Evolutionary conservation across 1,284 basidiomycete genomes (phyloP).

Genomic region (Puccinia triticina): DNA sequence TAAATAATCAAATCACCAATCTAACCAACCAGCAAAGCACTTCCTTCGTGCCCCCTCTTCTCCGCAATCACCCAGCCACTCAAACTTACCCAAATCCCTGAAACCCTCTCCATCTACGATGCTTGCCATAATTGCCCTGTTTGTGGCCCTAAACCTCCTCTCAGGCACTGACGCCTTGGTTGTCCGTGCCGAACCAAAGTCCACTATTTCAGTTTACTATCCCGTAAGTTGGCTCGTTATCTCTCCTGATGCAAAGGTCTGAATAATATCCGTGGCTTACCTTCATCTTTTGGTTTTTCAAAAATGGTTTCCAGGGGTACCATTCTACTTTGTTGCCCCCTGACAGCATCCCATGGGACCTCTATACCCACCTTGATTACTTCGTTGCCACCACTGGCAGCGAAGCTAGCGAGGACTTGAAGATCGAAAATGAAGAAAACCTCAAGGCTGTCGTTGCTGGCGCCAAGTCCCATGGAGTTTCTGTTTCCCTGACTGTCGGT

Average conservation of each 20-base stretch:
- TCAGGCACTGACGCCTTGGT: neutral
- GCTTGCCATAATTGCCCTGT: neutral
- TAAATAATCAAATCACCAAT: neutral
- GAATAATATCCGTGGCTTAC: neutral
- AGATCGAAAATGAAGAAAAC: slow-evolving; percentile 44
- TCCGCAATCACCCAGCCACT: too few species aligned
- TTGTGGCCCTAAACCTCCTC: neutral
- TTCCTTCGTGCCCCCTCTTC: neutral
- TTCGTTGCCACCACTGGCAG: slow-evolving; percentile 31
- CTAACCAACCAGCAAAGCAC: neutral
- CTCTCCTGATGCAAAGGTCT: too few species aligned
- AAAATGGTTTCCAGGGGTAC: slow-evolving; percentile 26
- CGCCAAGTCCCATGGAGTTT: slow-evolving; percentile 40
- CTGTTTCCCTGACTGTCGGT: slow-evolving; percentile 37
- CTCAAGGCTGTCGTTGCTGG: slow-evolving; percentile 24
- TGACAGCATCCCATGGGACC: slow-evolving; percentile 43
- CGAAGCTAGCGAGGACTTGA: slow-evolving; percentile 14
- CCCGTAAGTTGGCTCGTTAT: slow-evolving; percentile 29
- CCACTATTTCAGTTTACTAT: slow-evolving; percentile 34
- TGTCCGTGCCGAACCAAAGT: slow-evolving; percentile 26
- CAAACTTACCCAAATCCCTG: neutral
- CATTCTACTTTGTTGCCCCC: slow-evolving; percentile 31
- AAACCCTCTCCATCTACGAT: neutral
- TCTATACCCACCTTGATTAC: slow-evolving; percentile 45
- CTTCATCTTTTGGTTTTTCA: neutral